A percentile compares a stretch with the other conserved stretches of the same genome.
These are phyloP conservation scores for Flaveria brownii DNA, from an alignment of 129 eudicot species.

Conservation along the genomic window DNA sequence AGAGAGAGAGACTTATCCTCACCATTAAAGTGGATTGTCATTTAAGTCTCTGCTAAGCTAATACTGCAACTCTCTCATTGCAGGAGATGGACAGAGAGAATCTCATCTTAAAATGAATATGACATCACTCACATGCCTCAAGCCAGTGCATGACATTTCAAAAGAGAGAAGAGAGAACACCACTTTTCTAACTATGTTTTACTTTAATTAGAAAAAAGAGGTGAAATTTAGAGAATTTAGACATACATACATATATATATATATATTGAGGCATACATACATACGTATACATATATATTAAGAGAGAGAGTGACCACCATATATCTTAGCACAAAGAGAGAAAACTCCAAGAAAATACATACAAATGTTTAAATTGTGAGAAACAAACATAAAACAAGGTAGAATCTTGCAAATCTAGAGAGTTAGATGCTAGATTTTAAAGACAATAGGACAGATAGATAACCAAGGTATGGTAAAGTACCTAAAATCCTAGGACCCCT, in stretches of 20 bases:
- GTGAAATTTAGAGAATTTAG: not conserved
- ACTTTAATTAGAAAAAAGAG: slow-evolving; percentile 25
- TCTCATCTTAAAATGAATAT: slow-evolving; percentile 38
- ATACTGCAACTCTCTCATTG: slow-evolving; percentile 40
- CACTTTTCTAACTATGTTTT: slow-evolving; percentile 37
- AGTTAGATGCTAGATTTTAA: slow-evolving; percentile 35
- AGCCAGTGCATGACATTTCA: slow-evolving; percentile 35
- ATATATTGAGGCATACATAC: no score
- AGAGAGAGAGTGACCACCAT: slow-evolving; percentile 17
- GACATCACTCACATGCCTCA: slow-evolving; percentile 45
- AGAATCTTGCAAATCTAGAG: slow-evolving; percentile 35
- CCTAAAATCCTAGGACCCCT: slow-evolving; percentile 51
- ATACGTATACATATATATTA: no score
- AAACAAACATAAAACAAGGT: slow-evolving; percentile 8
- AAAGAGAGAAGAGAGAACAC: slow-evolving; percentile 28
- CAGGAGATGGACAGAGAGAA: slow-evolving; percentile 40
- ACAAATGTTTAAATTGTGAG: slow-evolving; percentile 16
- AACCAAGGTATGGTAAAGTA: slow-evolving; percentile 34
- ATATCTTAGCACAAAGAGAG: slow-evolving; percentile 32
- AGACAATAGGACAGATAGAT: slow-evolving; percentile 23
- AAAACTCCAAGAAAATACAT: slow-evolving; percentile 36
- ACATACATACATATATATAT: no score
- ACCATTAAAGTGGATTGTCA: slow-evolving; percentile 44
- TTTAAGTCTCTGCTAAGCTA: slow-evolving; percentile 45
- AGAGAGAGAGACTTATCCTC: slow-evolving; percentile 41